phyloP scores from a whole-genome alignment of 2,329 filamentous ascomycete genomes.

The Colletotrichum karsti region DNA sequence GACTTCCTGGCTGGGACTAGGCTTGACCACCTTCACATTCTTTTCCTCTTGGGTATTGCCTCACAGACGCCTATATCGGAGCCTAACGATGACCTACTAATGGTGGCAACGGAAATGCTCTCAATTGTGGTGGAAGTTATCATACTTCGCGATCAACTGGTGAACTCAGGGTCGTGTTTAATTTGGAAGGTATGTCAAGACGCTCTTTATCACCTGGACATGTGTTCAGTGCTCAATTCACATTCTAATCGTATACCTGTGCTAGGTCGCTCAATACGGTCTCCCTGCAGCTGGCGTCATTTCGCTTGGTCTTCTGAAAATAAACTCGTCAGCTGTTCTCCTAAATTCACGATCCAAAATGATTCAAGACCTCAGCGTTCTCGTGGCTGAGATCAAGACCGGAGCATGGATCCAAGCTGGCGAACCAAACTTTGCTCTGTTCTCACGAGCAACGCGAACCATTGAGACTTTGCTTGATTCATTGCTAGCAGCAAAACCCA shows the following conservation, averaged over 20 bases:
- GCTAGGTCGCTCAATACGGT: background rate
- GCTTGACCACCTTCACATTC: background rate
- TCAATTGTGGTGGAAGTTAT: background rate
- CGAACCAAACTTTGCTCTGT: background rate
- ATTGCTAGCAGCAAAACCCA: background rate
- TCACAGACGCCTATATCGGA: background rate
- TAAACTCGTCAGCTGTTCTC: background rate
- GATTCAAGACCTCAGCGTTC: background rate
- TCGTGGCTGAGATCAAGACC: background rate
- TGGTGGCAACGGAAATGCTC: background rate
- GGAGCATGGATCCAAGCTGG: background rate
- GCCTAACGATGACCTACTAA: background rate
- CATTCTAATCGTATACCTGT: background rate
- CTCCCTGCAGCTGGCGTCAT: background rate
- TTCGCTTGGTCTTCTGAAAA: background rate
- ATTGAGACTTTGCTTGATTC: background rate
- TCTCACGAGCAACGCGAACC: background rate
- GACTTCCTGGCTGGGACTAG: background rate
- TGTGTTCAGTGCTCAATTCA: background rate
- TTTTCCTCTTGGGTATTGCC: background rate
- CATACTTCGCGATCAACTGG: background rate
- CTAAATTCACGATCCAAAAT: background rate
- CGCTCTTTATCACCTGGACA: too few relatives aligned
- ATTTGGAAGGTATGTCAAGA: background rate
- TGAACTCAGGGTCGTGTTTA: background rate